Conservation (phyloP, 1,139 yeast species). For the Lodderomyces orthopsilosis region DNA sequence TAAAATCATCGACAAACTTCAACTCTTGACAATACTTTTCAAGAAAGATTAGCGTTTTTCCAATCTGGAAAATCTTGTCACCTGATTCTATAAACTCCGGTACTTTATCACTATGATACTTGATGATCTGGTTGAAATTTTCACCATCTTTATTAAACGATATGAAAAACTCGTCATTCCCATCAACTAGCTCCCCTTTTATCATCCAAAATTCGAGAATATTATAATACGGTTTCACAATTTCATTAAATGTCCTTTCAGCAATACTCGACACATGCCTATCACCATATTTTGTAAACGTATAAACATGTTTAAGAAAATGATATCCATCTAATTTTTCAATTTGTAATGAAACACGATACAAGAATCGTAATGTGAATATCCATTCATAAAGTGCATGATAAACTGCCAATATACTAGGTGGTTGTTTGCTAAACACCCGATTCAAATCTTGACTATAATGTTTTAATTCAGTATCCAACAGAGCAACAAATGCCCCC, state of each 20-base stretch:
- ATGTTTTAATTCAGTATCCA: conserved; percentile 49
- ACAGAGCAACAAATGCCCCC: conserved; percentile 60
- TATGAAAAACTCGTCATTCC: conserved; percentile 71
- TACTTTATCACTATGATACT: conserved; percentile 37
- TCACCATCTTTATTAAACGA: conserved; percentile 28
- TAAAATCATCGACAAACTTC: conserved; percentile 38
- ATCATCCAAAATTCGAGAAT: conserved; percentile 66
- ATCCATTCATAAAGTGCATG: conserved; percentile 46
- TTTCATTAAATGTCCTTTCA: conserved; percentile 41
- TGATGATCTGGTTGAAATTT: conserved; percentile 37
- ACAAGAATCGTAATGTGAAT: conserved; percentile 54
- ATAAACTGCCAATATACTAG: conserved; percentile 41
- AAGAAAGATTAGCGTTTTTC: conserved; percentile 72
- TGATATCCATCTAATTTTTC: conserved; percentile 47
- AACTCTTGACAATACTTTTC: conserved; percentile 55
- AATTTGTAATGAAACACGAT: conserved; percentile 37
- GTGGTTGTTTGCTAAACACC: conserved; percentile 35
- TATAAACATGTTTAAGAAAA: conserved; percentile 52
- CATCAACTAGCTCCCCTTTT: conserved; percentile 58
- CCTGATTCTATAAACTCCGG: conserved; percentile 59
- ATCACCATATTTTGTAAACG: conserved; percentile 65
- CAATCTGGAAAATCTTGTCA: conserved; percentile 65
- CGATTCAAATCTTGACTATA: conserved; percentile 58
- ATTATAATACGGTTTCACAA: conserved; percentile 61
- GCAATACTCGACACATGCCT: conserved; percentile 43